phyloP scores from a whole-genome alignment of 129 eudicot genomes.

The Logfia minima region DNA sequence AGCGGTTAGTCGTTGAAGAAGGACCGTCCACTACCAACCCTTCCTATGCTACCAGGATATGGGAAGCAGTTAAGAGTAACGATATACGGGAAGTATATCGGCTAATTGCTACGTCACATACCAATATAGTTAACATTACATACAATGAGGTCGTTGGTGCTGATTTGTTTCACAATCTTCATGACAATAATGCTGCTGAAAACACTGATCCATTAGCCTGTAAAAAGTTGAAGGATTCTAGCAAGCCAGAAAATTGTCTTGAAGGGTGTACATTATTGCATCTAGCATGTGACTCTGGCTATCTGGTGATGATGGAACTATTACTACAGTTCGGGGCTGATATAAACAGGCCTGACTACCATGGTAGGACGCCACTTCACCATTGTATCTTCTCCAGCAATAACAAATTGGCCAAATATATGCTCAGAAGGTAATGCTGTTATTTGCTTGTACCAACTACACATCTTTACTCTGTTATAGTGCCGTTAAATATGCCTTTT shows the following conservation, averaged over 20 bases:
- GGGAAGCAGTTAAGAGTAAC: slow-evolving; percentile 81
- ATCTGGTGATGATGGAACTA: slow-evolving; percentile 79
- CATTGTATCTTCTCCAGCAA: slow-evolving; percentile 72
- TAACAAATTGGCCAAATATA: slow-evolving; percentile 73
- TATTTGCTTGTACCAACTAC: neutral
- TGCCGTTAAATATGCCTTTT: neutral
- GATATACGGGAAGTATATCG: slow-evolving; percentile 71
- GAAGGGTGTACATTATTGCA: slow-evolving; percentile 85
- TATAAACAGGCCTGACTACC: slow-evolving; percentile 72
- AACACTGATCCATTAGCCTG: slow-evolving; percentile 51
- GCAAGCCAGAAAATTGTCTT: slow-evolving; percentile 57
- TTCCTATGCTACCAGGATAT: slow-evolving; percentile 49
- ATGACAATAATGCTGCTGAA: slow-evolving; percentile 33
- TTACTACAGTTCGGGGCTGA: slow-evolving; percentile 89
- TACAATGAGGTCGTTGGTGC: slow-evolving; percentile 59
- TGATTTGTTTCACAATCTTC: slow-evolving; percentile 34
- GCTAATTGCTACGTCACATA: slow-evolving; percentile 50
- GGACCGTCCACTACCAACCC: slow-evolving; percentile 28
- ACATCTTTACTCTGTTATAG: neutral
- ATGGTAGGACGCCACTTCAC: slow-evolving; percentile 88
- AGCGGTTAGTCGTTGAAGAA: slow-evolving; percentile 54
- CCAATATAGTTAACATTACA: slow-evolving; percentile 61
- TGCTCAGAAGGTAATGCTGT: slow-evolving; percentile 74
- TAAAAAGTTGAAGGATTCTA: slow-evolving; percentile 40
- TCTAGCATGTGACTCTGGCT: slow-evolving; percentile 66